Conservation (phyloP, 2,329 filamentous ascomycete genomes). For the Boeremia lycopersici region DNA sequence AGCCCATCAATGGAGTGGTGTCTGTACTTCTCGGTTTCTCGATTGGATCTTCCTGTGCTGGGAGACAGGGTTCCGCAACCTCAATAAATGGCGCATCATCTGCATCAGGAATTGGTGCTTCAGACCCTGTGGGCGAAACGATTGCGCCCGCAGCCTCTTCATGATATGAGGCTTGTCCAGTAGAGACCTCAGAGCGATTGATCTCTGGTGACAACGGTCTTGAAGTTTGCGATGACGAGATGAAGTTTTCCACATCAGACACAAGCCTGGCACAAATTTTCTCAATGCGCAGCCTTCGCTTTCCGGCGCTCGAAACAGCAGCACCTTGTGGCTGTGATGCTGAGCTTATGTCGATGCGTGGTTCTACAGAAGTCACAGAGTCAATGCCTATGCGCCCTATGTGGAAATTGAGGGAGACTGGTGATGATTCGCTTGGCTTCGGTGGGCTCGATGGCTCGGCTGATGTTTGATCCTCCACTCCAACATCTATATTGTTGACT, state of each 20-base stretch:
- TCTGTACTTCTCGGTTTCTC: background rate
- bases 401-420: slow-evolving; percentile 68
- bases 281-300: slow-evolving; percentile 67
- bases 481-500: slow-evolving; percentile 69
- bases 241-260: slow-evolving; percentile 70
- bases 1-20: background rate
- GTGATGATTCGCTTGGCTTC: slow-evolving; percentile 52
- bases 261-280: slow-evolving; percentile 69
- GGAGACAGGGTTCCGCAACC: background rate
- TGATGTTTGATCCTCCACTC: slow-evolving; percentile 62
- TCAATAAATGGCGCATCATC: background rate
- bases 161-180: slow-evolving; percentile 24
- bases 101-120: background rate
- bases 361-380: slow-evolving; percentile 55
- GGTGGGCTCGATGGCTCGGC: slow-evolving; percentile 60
- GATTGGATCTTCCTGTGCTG: slow-evolving; percentile 3
- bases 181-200: slow-evolving; percentile 51
- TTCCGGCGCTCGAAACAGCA: slow-evolving; percentile 63
- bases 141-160: slow-evolving; percentile 21
- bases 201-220: slow-evolving; percentile 64
- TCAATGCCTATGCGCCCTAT: slow-evolving; percentile 71
- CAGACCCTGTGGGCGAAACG: background rate
- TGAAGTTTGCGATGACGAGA: slow-evolving; percentile 63
- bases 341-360: slow-evolving; percentile 30
- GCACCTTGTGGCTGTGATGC: slow-evolving; percentile 13